Conservation (phyloP, 257 asterid species). For the Nicotiana obtusifolia region DNA sequence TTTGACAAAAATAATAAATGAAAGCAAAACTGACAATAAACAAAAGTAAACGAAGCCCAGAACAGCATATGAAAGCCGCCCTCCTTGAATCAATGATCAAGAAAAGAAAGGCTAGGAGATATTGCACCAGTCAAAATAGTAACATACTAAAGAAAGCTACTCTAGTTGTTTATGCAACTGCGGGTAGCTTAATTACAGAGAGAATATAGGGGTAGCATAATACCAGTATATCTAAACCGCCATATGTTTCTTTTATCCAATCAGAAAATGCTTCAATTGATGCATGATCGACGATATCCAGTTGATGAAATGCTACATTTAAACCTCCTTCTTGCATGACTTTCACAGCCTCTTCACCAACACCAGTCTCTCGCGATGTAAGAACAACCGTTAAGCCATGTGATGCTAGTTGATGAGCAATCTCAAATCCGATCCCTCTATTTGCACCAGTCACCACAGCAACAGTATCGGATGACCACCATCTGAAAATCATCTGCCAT, state of each 20-base stretch:
- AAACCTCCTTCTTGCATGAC: constrained; percentile 61
- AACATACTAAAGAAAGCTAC: not conserved
- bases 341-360: constrained; percentile 65
- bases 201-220: not conserved
- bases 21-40: too few species aligned
- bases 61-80: not conserved
- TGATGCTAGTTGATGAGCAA: constrained; percentile 60
- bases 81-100: too few species aligned
- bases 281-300: constrained; percentile 58
- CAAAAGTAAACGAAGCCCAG: too few species aligned
- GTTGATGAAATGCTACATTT: constrained; percentile 56
- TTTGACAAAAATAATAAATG: not conserved
- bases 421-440: constrained; percentile 92
- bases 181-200: not conserved
- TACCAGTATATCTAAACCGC: constrained; percentile 83
- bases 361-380: constrained; percentile 57
- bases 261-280: constrained; percentile 48
- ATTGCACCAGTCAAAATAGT: not conserved
- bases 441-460: constrained; percentile 96
- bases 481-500: constrained; percentile 29
- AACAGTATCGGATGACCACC: constrained; percentile 71
- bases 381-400: constrained; percentile 75
- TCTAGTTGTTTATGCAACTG: not conserved
- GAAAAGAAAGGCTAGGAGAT: too few species aligned
- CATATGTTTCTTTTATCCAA: constrained; percentile 58